A percentile compares a stretch with the other conserved stretches of the same genome.
These are phyloP conservation scores for Phytophthora meadii DNA, from an alignment of 352 stramenopile genomes.

Conservation along the genomic window DNA sequence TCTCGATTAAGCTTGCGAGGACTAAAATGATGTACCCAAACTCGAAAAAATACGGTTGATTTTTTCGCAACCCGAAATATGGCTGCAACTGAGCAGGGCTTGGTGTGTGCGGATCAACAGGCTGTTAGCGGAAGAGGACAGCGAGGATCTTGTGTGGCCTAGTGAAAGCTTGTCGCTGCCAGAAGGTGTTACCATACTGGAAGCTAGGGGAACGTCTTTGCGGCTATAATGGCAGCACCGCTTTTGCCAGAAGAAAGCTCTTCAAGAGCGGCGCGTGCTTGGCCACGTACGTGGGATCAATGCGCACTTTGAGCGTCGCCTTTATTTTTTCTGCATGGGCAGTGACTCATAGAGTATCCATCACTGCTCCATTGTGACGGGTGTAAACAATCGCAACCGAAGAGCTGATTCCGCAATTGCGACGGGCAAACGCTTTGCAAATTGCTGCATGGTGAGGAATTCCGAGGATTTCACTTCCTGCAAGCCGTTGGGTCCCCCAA, in stretches of 20 bases:
- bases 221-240: background rate
- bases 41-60: too few relatives aligned
- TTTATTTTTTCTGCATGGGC: conserved; percentile 9
- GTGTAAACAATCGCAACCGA: conserved; percentile 24
- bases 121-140: conserved; percentile 29
- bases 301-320: background rate
- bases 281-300: conserved; percentile 5
- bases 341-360: conserved; percentile 21
- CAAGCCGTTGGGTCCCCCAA: too few relatives aligned
- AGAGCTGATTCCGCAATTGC: conserved; percentile 13
- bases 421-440: background rate
- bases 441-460: background rate
- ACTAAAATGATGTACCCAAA: too few relatives aligned
- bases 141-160: conserved; percentile 9
- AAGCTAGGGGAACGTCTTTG: conserved; percentile 21
- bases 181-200: conserved; percentile 17
- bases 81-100: conserved; percentile 21
- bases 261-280: background rate
- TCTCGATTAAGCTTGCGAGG: too few relatives aligned
- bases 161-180: conserved; percentile 11
- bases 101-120: conserved; percentile 13
- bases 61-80: conserved; percentile 27
- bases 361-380: background rate
- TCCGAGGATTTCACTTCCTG: background rate
- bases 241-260: background rate